phyloP scores from a whole-genome alignment of 2,329 filamentous ascomycete genomes.

The Diaporthe vaccinii region DNA sequence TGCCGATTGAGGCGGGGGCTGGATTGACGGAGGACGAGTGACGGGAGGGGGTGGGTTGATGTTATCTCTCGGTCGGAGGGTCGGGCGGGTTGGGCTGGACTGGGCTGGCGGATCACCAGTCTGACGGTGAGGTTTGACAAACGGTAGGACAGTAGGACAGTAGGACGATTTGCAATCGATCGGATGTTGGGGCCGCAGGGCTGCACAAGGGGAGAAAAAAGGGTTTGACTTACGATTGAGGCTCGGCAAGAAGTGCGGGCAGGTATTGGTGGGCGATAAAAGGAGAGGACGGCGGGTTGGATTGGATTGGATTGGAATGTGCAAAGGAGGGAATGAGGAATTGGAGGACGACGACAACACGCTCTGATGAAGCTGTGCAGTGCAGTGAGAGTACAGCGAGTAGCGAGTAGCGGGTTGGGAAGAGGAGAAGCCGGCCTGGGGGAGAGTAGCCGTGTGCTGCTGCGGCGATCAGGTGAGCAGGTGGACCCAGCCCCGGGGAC shows the following conservation, averaged over 20 bases:
- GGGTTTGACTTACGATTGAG: constrained; percentile 45
- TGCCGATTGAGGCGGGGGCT: constrained; percentile 14
- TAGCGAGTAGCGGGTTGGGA: constrained; percentile 23
- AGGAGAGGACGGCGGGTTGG: constrained; percentile 38
- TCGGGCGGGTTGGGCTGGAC: constrained; percentile 12
- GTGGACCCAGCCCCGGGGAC: constrained; percentile 17
- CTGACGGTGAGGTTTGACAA: constrained; percentile 40
- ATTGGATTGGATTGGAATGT: constrained; percentile 40
- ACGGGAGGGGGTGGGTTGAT: constrained; percentile 11
- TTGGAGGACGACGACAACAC: constrained; percentile 38
- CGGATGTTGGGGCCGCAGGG: constrained; percentile 33
- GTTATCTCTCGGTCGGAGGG: constrained; percentile 6
- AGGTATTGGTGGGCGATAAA: constrained; percentile 36
- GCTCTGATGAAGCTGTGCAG: constrained; percentile 35
- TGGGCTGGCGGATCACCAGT: constrained; percentile 30
- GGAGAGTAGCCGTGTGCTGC: constrained; percentile 10
- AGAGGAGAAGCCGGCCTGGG: constrained; percentile 25
- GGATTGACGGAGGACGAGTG: background rate
- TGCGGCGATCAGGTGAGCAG: constrained; percentile 32
- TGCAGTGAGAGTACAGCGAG: constrained; percentile 21
- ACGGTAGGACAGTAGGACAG: constrained; percentile 36
- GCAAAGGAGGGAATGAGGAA: constrained; percentile 42
- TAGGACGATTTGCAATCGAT: constrained; percentile 37
- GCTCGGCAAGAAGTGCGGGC: constrained; percentile 30
- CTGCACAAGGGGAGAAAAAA: constrained; percentile 35